Base-by-base conservation (phyloP, 2,329 filamentous ascomycete species). In the Cytospora paraplurivora region DNA sequence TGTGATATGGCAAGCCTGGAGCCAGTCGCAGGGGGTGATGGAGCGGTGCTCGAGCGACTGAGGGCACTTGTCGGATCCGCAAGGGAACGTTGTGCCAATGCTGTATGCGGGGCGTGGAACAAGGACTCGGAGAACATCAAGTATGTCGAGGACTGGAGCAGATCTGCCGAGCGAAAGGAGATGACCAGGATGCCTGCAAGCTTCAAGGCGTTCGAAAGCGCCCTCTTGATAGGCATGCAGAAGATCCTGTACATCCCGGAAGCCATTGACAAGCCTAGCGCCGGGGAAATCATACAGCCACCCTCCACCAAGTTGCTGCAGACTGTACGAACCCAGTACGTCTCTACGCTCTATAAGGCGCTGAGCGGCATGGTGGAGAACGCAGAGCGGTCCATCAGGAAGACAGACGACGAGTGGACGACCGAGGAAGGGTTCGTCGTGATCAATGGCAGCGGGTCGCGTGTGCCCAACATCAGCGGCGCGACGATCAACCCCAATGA, bases 291-390 rank as follows among this genome's bases (percentile, higher is more conserved):
- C 67, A 88, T 98, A 62, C 85, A 90, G 32, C 89, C 94, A 19
- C 96, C 95, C 6, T 89, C 92, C 41, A 83, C 89, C 8, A 99
- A 98, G 75, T 79, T 97, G 51, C 80, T 98, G 51, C 91, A 96
- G 74, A 92, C 93, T 85, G 92, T 98, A 17, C 86, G 93, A 68
- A 90, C 88, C 68, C 92, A 96, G 72, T 99, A 99, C 72, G 93
- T 97, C 17, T 93, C 90, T 7, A 97, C 93, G 63, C 79, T 99
- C 51, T 98, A 98, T 77, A 96, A 96, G 75, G 92, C 92, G 7
- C 79, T 99, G 44, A 96, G 92, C 70, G 95, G 94, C 27, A 94
- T 99, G 87, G 93, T 99, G 1, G 95, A 98, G 76, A 98, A 97
- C 75, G 94, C 95, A 3, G 93, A 98, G 76, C 87, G 87, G 63